Conservation (phyloP, 1,284 basidiomycete species). For the Trichosporon sp. region DNA sequence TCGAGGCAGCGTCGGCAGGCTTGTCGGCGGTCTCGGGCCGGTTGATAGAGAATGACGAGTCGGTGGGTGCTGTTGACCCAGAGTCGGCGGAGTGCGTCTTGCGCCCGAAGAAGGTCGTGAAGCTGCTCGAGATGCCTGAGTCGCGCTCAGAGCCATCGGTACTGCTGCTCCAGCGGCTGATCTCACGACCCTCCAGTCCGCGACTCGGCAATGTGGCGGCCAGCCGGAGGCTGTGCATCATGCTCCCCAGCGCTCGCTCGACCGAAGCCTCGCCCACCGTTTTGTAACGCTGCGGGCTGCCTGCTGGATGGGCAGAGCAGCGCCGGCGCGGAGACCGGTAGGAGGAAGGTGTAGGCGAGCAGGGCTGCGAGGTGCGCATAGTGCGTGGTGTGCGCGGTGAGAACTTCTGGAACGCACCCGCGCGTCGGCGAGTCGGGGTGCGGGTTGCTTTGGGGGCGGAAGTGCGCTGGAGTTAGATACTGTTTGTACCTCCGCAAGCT, state of each 20-base stretch:
- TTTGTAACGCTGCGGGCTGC: slow-evolving; percentile 7
- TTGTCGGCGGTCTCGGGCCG: not conserved
- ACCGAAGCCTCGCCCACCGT: slow-evolving; percentile 4
- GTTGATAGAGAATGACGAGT: not conserved
- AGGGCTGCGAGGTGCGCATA: not conserved
- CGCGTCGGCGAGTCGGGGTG: not conserved
- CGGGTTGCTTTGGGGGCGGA: not conserved
- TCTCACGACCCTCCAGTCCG: not conserved
- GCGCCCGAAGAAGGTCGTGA: not conserved
- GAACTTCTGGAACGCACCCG: not conserved
- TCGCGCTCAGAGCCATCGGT: not conserved
- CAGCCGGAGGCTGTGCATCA: slow-evolving; percentile 4
- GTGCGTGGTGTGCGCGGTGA: not conserved
- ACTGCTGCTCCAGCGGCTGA: slow-evolving; percentile 2
- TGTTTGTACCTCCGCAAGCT: not conserved
- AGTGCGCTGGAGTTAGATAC: not conserved
- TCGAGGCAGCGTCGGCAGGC: not conserved
- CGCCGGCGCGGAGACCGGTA: not conserved
- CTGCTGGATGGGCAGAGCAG: not conserved
- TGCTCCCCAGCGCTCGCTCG: slow-evolving; percentile 1
- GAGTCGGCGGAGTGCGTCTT: not conserved
- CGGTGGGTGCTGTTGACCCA: not conserved
- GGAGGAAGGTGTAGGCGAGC: no score
- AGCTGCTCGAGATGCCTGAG: not conserved
- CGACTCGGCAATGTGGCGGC: not conserved